phyloP scores from a whole-genome alignment of 2,329 filamentous ascomycete species.

The Periconia macrospinosa region DNA sequence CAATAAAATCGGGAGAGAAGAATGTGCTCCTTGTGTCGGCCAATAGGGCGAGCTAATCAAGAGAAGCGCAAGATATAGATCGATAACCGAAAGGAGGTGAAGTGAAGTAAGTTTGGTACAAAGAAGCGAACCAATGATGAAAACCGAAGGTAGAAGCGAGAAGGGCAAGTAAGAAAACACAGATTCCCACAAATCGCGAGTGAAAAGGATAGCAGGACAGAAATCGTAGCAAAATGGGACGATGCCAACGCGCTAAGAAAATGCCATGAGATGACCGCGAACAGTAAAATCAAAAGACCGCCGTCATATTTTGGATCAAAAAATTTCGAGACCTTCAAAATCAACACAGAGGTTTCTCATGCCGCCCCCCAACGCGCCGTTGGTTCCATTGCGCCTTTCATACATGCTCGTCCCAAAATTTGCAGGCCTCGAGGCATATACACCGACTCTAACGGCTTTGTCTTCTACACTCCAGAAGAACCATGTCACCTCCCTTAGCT shows the following conservation, averaged over 20 bases:
- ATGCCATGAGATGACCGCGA: neutral
- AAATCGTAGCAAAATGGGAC: neutral
- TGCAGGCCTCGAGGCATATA: slow-evolving; percentile 60
- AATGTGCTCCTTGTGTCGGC: too few species aligned
- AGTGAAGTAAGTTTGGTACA: too few species aligned
- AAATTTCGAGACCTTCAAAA: slow-evolving; percentile 47
- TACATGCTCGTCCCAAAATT: slow-evolving; percentile 46
- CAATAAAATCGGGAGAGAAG: too few species aligned
- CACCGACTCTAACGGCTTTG: slow-evolving; percentile 60
- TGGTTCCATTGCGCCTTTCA: slow-evolving; percentile 32
- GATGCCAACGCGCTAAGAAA: neutral
- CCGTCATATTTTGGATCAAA: slow-evolving; percentile 12
- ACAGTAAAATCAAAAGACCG: neutral
- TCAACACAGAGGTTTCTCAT: slow-evolving; percentile 43
- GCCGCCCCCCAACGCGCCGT: slow-evolving; percentile 25
- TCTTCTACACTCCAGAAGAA: slow-evolving; percentile 64
- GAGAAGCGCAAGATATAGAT: neutral
- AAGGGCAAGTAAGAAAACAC: too few species aligned
- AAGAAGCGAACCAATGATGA: too few species aligned
- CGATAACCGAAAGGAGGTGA: neutral
- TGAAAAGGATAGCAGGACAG: too few species aligned
- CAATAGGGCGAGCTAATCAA: too few species aligned
- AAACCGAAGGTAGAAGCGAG: too few species aligned
- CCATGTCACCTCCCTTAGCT: slow-evolving; percentile 62
- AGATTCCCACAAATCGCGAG: too few species aligned